Conservation (phyloP, 805 yeast species). For the Saccharomycopsis javanensis region DNA sequence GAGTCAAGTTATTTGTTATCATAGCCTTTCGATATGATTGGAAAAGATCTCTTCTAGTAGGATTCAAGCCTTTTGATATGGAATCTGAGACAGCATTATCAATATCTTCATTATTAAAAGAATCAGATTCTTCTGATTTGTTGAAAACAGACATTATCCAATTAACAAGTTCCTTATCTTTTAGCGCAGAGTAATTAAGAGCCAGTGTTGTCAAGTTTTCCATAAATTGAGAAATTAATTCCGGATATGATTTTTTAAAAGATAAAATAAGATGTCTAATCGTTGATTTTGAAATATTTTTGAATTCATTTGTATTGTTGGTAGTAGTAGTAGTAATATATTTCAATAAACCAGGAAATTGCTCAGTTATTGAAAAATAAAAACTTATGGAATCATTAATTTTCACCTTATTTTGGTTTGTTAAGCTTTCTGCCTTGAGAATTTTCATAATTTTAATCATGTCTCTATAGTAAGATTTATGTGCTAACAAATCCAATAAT, state of each 20-base stretch:
- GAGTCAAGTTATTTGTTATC: neutral
- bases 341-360: constrained; percentile 3
- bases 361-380: constrained; percentile 10
- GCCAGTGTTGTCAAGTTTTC: neutral
- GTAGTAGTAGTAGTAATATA: neutral
- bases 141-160: neutral
- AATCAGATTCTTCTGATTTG: neutral
- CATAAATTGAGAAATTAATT: neutral
- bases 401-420: neutral
- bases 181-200: neutral
- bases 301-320: neutral
- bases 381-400: constrained; percentile 4
- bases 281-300: neutral
- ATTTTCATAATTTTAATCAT: constrained; percentile 10
- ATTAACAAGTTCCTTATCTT: neutral
- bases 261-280: neutral
- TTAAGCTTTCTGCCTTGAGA: neutral
- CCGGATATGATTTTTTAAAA: neutral
- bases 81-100: neutral
- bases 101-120: neutral
- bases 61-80: neutral
- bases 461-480: constrained; percentile 9
- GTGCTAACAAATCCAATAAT: constrained; percentile 1
- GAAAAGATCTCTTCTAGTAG: neutral
- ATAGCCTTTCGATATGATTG: neutral